Evolutionary conservation across 495 filamentous ascomycete genomes (phyloP), one percentile per base, ranked within the genome.

Genomic region (Lasiosphaeria hispida): DNA sequence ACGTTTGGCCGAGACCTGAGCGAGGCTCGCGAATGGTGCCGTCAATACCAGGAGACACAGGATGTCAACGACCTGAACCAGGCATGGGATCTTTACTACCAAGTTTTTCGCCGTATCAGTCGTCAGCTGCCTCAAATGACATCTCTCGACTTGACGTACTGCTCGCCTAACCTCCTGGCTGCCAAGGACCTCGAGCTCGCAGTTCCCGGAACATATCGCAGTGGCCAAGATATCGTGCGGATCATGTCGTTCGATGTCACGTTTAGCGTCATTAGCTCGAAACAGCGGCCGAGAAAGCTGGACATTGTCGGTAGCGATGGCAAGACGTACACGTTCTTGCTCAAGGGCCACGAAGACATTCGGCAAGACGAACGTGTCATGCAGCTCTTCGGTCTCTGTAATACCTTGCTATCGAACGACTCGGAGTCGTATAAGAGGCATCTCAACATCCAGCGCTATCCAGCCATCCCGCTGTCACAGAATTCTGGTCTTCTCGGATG

Each of bases 281-380:
- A 99, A 74, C 96, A 99, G 68, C 85, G 92, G 33, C 94, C 94
- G 4, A 82, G 94, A 50, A 92, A 93, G 69, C 83, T 97, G 62
- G 92, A 86, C 43, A 84, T 95, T 57, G 85, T 86, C 66, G 94
- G 92, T 36, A 94, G 87, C 64, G 95, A 97, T 65, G 94, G 93
- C 54, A 84, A 76, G 47, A 79, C 82, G 10, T 96, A 97, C 75
- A 86, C 89, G 48, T 96, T 96, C 75, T 65, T 85, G 18, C 80
- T 99, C 65, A 99, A 99, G 75, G 94, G 94, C 9, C 95, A 97
- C 63, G 94, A 99, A 75, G 94, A 99, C 77, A 97, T 97, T 61
- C 84, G 94, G 55, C 94, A 99, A 74, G 94, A 99, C 67, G 94
- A 99, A 70, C 87, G 94, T 75, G 93, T 97, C 53, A 99, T 99